Base-by-base conservation (phyloP, 441 rosid genomes). In the Oxalis stricta region DNA sequence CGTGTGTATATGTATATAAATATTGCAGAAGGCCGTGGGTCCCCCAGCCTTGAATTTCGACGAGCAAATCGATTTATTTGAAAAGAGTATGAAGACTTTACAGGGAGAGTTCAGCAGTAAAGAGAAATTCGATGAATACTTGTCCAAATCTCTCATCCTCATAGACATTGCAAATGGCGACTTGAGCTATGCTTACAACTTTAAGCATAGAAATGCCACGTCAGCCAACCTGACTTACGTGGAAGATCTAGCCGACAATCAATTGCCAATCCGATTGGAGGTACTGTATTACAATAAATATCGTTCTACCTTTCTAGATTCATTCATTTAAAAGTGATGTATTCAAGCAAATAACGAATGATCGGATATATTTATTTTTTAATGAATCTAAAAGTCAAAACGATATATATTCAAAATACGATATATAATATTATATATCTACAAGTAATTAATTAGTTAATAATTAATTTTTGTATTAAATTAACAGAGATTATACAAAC, bases 81-180 rank as follows among this genome's bases (percentile, higher is more conserved):
- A 52, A 23, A 38, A 23, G 3, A 39, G 58, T 0, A 5, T 31
- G 10, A 3, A 34, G 10, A 21, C n/a, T 20, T 24, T 51, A 17
- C 44, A 8, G 10, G 3, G 2, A 2, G 1, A n/a, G 6, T 41
- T 52, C 18, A 12, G 23, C 0, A 33, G 13, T 18, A 9, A 18
- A 16, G 33, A 32, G 10, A 18, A 28, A 7, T 22, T 10, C 33
- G 48, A 10, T 22, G 10, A 16, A 2, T 13, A 35, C 36, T 7
- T 51, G 33, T 52, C 53, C 2, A 51, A 28, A n/a, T 52, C 53
- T 6, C 20, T 52, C 3, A 12, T 59, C 10, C 41, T 59, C 11
- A 10, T 59, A 32, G 7, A 18, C 8, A 38, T 9, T 0, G 63
- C 28, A 0, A 7, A 12, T 18, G 42, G 28, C 29, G 63, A 58